phyloP scores from a whole-genome alignment of 2,329 filamentous ascomycete species.

The Colletotrichum ledebouriae region DNA sequence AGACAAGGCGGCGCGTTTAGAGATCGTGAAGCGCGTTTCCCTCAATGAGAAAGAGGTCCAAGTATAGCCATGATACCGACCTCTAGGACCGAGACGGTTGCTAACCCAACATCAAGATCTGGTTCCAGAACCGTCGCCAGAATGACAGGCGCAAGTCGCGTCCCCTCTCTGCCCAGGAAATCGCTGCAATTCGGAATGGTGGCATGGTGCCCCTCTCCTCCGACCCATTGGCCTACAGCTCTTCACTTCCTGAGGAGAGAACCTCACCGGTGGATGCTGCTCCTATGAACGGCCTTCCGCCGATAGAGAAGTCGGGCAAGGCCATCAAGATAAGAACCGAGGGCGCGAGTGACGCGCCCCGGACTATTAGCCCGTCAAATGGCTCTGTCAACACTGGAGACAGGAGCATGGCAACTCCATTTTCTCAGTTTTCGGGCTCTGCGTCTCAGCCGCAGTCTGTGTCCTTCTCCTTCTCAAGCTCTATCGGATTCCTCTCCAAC shows the following conservation, averaged over 20 bases:
- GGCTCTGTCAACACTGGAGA: not conserved
- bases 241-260: slow-evolving; percentile 45
- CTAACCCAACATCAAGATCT: slow-evolving; percentile 74
- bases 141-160: slow-evolving; percentile 92
- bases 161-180: slow-evolving; percentile 83
- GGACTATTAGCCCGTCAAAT: slow-evolving; percentile 17
- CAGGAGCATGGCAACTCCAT: slow-evolving; percentile 25
- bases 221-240: slow-evolving; percentile 53
- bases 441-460: slow-evolving; percentile 41
- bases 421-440: slow-evolving; percentile 28
- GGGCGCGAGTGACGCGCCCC: slow-evolving; percentile 10
- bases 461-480: slow-evolving; percentile 58
- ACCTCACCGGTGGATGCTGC: slow-evolving; percentile 14
- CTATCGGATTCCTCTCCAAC: slow-evolving; percentile 67
- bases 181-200: slow-evolving; percentile 71
- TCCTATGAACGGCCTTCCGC: not conserved
- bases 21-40: slow-evolving; percentile 86
- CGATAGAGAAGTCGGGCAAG: slow-evolving; percentile 30
- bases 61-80: slow-evolving; percentile 63
- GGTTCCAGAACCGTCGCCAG: slow-evolving; percentile 96
- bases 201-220: slow-evolving; percentile 66
- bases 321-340: not conserved
- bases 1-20: slow-evolving; percentile 87
- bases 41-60: slow-evolving; percentile 97
- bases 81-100: slow-evolving; percentile 10